These are phyloP conservation scores for Trichocomaceae sp. DNA, from an alignment of 2,329 filamentous ascomycete species.

Conservation along the genomic window DNA sequence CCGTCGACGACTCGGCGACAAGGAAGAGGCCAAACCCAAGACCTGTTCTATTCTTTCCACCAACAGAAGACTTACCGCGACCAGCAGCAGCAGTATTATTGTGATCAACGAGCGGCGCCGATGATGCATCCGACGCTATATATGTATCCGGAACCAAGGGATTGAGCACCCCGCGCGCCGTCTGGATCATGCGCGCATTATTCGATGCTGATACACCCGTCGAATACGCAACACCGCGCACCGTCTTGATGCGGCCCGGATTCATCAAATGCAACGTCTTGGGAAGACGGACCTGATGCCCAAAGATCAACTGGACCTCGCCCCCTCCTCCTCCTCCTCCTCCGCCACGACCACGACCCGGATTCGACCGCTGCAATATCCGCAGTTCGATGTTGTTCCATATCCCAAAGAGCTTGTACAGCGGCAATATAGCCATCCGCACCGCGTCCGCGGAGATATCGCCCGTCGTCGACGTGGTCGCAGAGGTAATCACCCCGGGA, in stretches of 20 bases:
- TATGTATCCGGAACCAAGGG: slow-evolving; percentile 81
- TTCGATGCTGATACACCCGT: slow-evolving; percentile 88
- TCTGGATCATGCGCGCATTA: slow-evolving; percentile 91
- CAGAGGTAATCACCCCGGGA: slow-evolving; percentile 83
- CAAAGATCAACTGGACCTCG: slow-evolving; percentile 88
- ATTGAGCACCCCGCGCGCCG: slow-evolving; percentile 80
- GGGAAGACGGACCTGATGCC: slow-evolving; percentile 84
- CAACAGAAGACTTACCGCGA: slow-evolving; percentile 47
- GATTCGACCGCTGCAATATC: slow-evolving; percentile 71
- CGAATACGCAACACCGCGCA: slow-evolving; percentile 88
- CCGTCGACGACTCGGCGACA: slow-evolving; percentile 85
- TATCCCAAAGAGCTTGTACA: slow-evolving; percentile 88
- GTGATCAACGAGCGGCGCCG: slow-evolving; percentile 47
- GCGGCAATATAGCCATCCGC: slow-evolving; percentile 81
- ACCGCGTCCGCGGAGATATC: slow-evolving; percentile 92
- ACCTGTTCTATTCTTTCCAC: slow-evolving; percentile 58
- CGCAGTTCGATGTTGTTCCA: slow-evolving; percentile 77
- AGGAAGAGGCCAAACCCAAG: slow-evolving; percentile 88
- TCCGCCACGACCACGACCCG: slow-evolving; percentile 65
- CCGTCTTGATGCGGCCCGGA: slow-evolving; percentile 76
- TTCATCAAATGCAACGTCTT: slow-evolving; percentile 87
- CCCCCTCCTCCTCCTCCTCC: slow-evolving; percentile 70
- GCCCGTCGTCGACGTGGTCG: slow-evolving; percentile 68
- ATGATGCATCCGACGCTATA: slow-evolving; percentile 65
- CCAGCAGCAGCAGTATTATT: slow-evolving; percentile 46